Base-by-base conservation (phyloP, 345 rosid species). In the Pistacia integerrima region DNA sequence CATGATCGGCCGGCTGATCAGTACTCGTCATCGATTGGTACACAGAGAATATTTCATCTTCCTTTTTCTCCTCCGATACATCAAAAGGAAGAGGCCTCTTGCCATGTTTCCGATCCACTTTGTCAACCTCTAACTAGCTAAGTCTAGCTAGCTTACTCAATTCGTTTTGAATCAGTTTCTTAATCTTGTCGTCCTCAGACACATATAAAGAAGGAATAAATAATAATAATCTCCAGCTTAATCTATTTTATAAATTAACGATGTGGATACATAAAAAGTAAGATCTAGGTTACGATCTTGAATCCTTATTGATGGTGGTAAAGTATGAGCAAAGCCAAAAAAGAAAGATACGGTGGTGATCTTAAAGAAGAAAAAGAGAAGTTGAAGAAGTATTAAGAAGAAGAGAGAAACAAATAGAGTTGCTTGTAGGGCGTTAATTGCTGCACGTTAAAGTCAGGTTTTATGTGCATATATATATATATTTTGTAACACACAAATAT, bases 21-120 rank as follows among this genome's bases (percentile, higher is more conserved):
- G 25, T 48, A 16, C 14, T 68, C 20, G 46, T 54, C 18, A 30
- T 67, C 1, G 59, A 51, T 62, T 55, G 55, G 48, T 73, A 41
- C 11, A 64, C 12, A 55, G 57, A 36, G 33, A 54, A 25, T 7
- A 54, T 22, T 25, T 70, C 64, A 33, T 75, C 76, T 59, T 71
- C 76, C 68, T 65, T 75, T 59, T 67, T 61, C 67, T 70, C 71
- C 22, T 74, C 69, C 22, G 82, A 74, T 74, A 22, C 55, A 79
- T 74, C 82, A 67, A 22, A 57, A 75, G 79, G 76, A 75, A 75
- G 73, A 70, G 82, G 76, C 76, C 76, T 65, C 82, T 75, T 80
- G 17, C 82, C 82, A 75, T 70, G 79, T 38, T 73, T 65, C 11
- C 61, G 72, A 79, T 79, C 78, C 76, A 70, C 72, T 56, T 70